Conservation (phyloP, 768 basidiomycete genomes). For the Lactifluus echinatus region DNA sequence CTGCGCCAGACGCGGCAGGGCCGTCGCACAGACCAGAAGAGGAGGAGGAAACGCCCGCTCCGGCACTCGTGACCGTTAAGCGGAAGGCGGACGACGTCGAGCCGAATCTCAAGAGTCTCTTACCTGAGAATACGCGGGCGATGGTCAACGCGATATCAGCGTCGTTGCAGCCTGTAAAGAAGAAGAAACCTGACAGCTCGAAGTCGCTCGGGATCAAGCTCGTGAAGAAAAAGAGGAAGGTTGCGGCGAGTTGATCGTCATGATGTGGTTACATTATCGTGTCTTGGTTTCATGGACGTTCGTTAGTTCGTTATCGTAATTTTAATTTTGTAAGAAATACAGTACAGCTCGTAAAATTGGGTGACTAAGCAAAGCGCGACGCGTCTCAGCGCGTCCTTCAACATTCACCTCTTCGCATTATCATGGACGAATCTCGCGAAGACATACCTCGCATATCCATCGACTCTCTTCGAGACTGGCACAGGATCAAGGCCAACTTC, state of each 20-base stretch:
- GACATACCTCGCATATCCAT: constrained; percentile 18
- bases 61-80: constrained; percentile 59
- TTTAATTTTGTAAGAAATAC: too few relatives aligned
- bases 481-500: constrained; percentile 17
- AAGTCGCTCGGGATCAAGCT: constrained; percentile 23
- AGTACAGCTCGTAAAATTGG: too few relatives aligned
- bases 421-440: constrained; percentile 15
- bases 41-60: constrained; percentile 22
- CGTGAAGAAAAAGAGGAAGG: constrained; percentile 17
- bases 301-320: too few relatives aligned
- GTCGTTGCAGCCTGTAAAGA: constrained; percentile 40
- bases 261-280: background rate
- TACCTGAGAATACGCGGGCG: constrained; percentile 58
- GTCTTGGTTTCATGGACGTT: background rate
- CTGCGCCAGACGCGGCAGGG: constrained; percentile 29
- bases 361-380: too few relatives aligned
- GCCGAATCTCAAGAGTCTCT: constrained; percentile 57
- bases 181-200: constrained; percentile 40
- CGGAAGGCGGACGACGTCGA: constrained; percentile 78
- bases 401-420: background rate
- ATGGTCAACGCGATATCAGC: constrained; percentile 44
- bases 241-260: background rate
- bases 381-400: background rate
- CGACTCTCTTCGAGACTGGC: constrained; percentile 17
- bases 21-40: constrained; percentile 15